Evolutionary conservation across 129 eudicot species (phyloP).

Genomic region (Rutidosis leptorrhynchoides): DNA sequence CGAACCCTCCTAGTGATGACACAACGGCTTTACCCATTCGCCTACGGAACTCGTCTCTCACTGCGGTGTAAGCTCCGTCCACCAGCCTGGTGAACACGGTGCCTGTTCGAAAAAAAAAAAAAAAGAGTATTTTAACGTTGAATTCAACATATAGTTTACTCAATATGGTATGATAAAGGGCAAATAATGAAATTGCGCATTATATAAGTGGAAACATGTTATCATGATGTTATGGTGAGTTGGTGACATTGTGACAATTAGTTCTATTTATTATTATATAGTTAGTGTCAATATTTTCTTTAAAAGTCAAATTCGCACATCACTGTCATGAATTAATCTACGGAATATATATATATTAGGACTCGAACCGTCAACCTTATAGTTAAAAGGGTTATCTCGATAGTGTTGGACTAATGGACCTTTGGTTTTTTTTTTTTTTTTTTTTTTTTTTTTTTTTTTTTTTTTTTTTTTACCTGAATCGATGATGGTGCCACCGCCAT

Average conservation of each 20-base stretch:
- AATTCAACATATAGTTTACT: not conserved
- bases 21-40: constrained; percentile 70
- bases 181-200: too few relatives aligned
- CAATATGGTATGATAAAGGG: not conserved
- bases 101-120: constrained; percentile 41
- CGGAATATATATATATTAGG: too few relatives aligned
- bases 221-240: not conserved
- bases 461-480: too few relatives aligned
- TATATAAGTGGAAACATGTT: not conserved
- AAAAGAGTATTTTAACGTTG: too few relatives aligned
- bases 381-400: too few relatives aligned
- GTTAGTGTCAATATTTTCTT: too few relatives aligned
- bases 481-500: constrained; percentile 83
- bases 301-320: too few relatives aligned
- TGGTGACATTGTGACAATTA: not conserved
- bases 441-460: too few relatives aligned
- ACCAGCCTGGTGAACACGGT: constrained; percentile 78
- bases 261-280: not conserved
- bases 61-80: constrained; percentile 72
- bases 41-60: constrained; percentile 66
- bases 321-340: too few relatives aligned
- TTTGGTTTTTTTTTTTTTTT: too few relatives aligned
- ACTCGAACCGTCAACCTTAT: too few relatives aligned
- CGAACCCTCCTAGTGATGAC: constrained; percentile 84
- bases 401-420: too few relatives aligned